Evolutionary conservation across 176 grass and related monocot genomes (phyloP), one percentile per base, ranked within the genome.

Genomic region (Eragrostis nindensis): DNA sequence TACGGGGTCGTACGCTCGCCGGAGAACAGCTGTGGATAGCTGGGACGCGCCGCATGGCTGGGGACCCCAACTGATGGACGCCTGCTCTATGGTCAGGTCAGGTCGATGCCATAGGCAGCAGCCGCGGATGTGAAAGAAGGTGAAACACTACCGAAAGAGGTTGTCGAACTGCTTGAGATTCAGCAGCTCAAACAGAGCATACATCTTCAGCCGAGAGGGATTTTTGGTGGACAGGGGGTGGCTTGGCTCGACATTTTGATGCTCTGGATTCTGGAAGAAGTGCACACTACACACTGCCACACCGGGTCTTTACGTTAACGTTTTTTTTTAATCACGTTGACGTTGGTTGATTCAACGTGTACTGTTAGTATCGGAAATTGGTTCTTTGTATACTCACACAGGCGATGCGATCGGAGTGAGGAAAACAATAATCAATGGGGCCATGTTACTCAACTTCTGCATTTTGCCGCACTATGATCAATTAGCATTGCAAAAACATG

Each of bases 11-110:
- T 80, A 80, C 76, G 48, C 47, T 66, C 19, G 46, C 25, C 36
- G 57, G 32, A 66, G 48, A 57, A 74, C 61, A 80, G 69, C 69
- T 86, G 68, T 73, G 47, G 44, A 62, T 47, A 64, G 75, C 75
- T 71, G 67, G n/a, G 56, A 39, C 68, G n/a, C 7, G 57, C 53
- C 27, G 52, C 40, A 71, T 26, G 39, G 17, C 18, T 16, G 82
- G 22, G 41, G 13, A 4, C 39, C 40, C 52, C 55, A 25, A 11
- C 11, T 48, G 13, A 40, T 16, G 18, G 54, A 22, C 6, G 11
- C 22, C 10, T 46, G 26, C 54, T n/a, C 11, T 45, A 16, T 42
- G 26, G 25, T 16, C 21, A 27, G 68, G 5, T 45, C 2, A 63
- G 60, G 32, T 36, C 0, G n/a, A n/a, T n/a, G n/a, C 26, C 19